These are phyloP conservation scores for Jackrogersella multiformis DNA, from an alignment of 495 filamentous ascomycete species.

Conservation along the genomic window DNA sequence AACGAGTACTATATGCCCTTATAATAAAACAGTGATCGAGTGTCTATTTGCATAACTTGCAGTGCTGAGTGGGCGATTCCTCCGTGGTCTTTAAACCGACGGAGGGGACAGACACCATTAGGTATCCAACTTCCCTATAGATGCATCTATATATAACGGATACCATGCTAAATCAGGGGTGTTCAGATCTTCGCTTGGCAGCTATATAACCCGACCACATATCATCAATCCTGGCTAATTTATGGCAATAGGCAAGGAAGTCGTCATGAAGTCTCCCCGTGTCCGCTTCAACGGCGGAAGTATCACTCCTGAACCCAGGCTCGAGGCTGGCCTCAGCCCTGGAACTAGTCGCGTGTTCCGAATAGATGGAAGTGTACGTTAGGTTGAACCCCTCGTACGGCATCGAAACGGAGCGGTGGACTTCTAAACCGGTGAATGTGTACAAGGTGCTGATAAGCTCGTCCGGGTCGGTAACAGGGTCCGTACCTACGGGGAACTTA, in stretches of 20 bases:
- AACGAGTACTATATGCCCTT: too few relatives aligned
- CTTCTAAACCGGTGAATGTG: conserved; percentile 57
- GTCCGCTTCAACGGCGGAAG: not conserved
- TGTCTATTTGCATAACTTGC: too few relatives aligned
- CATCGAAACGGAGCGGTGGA: conserved; percentile 49
- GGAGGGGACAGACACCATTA: too few relatives aligned
- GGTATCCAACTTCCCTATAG: too few relatives aligned
- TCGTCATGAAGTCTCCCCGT: conserved; percentile 12
- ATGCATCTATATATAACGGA: too few relatives aligned
- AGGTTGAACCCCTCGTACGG: conserved; percentile 51
- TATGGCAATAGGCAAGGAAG: conserved; percentile 33
- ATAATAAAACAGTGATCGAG: too few relatives aligned
- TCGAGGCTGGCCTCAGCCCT: conserved; percentile 56
- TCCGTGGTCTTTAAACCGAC: too few relatives aligned
- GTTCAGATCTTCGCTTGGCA: too few relatives aligned
- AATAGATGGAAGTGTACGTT: conserved; percentile 56
- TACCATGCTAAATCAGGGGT: too few relatives aligned
- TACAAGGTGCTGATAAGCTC: conserved; percentile 52
- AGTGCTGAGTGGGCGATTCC: too few relatives aligned
- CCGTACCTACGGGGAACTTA: not conserved
- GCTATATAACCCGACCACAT: conserved; percentile 34
- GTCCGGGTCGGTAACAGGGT: not conserved
- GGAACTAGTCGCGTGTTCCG: conserved; percentile 52
- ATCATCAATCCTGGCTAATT: conserved; percentile 16
- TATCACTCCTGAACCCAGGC: conserved; percentile 24